These are phyloP conservation scores for Pythium vanterpoolii DNA, from an alignment of 352 stramenopile species.

Conservation along the genomic window DNA sequence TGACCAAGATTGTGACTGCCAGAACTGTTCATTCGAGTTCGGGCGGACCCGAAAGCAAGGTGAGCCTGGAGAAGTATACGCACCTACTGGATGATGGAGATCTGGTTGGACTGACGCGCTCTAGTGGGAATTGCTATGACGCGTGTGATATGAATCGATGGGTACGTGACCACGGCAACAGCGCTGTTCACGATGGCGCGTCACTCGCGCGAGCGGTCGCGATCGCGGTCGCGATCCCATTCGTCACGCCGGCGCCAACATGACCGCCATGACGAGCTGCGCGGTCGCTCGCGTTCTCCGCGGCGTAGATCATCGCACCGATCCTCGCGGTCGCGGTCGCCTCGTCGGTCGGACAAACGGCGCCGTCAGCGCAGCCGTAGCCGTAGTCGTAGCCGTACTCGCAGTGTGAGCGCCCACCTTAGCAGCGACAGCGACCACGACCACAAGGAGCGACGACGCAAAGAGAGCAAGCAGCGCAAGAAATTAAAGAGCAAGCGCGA, in stretches of 20 bases:
- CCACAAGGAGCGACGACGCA: slow-evolving; percentile 11
- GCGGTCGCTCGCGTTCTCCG: slow-evolving; percentile 10
- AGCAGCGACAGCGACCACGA: slow-evolving; percentile 21
- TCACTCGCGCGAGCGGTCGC: slow-evolving; percentile 9
- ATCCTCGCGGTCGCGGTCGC: slow-evolving; percentile 2
- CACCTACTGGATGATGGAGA: not conserved
- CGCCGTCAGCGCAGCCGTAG: not conserved
- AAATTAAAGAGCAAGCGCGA: slow-evolving; percentile 36
- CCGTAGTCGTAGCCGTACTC: not conserved
- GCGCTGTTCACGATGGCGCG: slow-evolving; percentile 1
- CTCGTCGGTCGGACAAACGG: not conserved
- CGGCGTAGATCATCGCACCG: not conserved
- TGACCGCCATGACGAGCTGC: not conserved
- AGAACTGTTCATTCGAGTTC: not conserved
- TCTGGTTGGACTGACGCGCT: slow-evolving; percentile 10
- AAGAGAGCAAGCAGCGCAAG: slow-evolving; percentile 38
- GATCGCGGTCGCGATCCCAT: slow-evolving; percentile 10
- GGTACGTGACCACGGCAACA: not conserved
- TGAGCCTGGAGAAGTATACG: not conserved
- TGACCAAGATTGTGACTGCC: not conserved
- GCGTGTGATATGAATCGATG: not conserved
- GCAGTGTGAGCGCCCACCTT: slow-evolving; percentile 3
- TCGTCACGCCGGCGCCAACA: not conserved
- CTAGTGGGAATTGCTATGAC: slow-evolving; percentile 6
- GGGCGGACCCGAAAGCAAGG: not conserved